Evolutionary conservation across 2,329 filamentous ascomycete genomes (phyloP).

Genomic region (Zasmidium citrigriseum): DNA sequence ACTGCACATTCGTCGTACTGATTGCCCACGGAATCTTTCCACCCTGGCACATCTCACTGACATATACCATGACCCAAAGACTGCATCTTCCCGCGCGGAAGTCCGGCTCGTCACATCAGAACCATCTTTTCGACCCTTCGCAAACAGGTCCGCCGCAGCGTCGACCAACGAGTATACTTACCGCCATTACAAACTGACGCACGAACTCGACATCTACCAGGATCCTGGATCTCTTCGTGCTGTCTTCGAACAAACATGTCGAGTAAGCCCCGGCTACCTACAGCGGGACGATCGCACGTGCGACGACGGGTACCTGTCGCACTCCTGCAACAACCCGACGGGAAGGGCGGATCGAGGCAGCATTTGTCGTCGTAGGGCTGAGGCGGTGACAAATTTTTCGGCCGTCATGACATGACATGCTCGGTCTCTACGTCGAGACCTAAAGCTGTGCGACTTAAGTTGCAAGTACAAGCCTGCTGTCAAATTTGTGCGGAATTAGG

Average conservation of each 20-base stretch:
- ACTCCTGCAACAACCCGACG: neutral
- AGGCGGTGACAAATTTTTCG: no score
- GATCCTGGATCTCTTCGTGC: neutral
- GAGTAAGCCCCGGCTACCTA: neutral
- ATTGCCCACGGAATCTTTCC: constrained; percentile 16
- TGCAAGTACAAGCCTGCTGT: no score
- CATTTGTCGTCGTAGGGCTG: constrained; percentile 10
- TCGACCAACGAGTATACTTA: neutral
- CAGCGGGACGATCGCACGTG: neutral
- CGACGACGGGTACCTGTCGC: constrained; percentile 3
- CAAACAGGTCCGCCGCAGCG: neutral
- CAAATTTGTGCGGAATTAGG: neutral
- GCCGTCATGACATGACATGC: no score
- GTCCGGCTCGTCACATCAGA: neutral
- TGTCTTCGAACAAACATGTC: no score
- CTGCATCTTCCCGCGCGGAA: constrained; percentile 6
- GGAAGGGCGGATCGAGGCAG: constrained; percentile 6
- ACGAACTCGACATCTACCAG: neutral
- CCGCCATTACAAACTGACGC: neutral
- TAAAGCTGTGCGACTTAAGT: no score
- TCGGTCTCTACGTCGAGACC: no score
- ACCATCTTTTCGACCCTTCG: neutral
- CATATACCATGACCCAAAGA: constrained; percentile 5
- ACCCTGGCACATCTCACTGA: constrained; percentile 3
- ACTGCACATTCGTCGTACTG: constrained; percentile 20